These are phyloP conservation scores for Escallonia herrerae DNA, from an alignment of 129 eudicot species.

Conservation along the genomic window DNA sequence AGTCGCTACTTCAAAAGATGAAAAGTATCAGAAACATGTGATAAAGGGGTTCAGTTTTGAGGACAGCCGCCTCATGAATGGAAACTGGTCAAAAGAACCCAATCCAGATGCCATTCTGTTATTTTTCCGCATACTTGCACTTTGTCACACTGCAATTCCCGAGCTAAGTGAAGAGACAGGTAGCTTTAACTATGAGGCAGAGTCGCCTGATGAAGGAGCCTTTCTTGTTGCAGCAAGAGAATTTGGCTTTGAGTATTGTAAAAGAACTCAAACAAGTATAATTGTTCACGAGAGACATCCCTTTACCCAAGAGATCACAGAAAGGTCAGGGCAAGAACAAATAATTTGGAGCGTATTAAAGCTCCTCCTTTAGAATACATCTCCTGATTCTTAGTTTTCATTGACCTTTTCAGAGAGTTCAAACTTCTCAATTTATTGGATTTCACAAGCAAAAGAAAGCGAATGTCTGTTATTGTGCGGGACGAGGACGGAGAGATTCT, in stretches of 20 bases:
- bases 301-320: constrained; percentile 51
- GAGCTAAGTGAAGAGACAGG: constrained; percentile 78
- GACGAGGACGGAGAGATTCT: constrained; percentile 78
- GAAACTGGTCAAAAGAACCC: constrained; percentile 74
- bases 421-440: constrained; percentile 84
- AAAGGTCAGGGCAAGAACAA: constrained; percentile 43
- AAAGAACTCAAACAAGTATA: constrained; percentile 84
- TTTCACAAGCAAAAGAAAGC: constrained; percentile 94
- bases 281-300: constrained; percentile 71
- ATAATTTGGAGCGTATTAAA: constrained; percentile 1
- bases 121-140: constrained; percentile 74
- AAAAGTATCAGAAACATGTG: constrained; percentile 21
- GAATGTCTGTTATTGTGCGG: constrained; percentile 88
- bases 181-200: constrained; percentile 71
- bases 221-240: constrained; percentile 99
- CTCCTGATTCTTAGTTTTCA: neutral
- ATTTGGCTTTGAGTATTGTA: constrained; percentile 85
- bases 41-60: constrained; percentile 87
- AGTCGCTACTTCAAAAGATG: constrained; percentile 37
- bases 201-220: constrained; percentile 97
- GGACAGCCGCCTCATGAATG: constrained; percentile 76
- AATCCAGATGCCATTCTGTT: constrained; percentile 52
- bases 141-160: constrained; percentile 97
- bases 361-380: neutral
- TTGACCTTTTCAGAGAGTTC: constrained; percentile 56